Conservation (phyloP, 1,284 basidiomycete species). For the Trichosporon ovoides region DNA sequence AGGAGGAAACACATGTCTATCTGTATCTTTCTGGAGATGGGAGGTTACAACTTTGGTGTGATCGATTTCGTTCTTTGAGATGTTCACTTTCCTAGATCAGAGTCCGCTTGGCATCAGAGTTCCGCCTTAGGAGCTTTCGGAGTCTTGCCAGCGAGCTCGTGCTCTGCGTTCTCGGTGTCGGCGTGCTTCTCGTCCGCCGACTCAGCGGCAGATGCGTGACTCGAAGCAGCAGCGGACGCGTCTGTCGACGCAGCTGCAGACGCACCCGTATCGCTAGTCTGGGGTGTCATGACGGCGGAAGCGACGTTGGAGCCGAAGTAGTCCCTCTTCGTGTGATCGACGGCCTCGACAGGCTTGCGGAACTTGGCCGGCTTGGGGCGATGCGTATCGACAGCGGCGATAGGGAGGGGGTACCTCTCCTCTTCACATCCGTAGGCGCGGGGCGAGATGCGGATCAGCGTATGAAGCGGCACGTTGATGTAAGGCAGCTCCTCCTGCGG, state of each 20-base stretch:
- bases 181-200: too few species aligned
- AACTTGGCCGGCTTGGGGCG: conserved; percentile 66
- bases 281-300: neutral
- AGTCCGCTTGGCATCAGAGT: too few species aligned
- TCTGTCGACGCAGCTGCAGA: neutral
- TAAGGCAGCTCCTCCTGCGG: conserved; percentile 93
- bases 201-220: too few species aligned
- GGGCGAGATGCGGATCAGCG: conserved; percentile 95
- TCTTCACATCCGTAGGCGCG: conserved; percentile 99
- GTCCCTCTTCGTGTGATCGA: conserved; percentile 16
- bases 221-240: too few species aligned
- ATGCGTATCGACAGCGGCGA: conserved; percentile 87
- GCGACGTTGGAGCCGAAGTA: conserved; percentile 13
- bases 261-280: neutral
- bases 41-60: too few species aligned
- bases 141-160: too few species aligned
- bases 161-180: too few species aligned
- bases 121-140: too few species aligned
- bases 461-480: conserved; percentile 94
- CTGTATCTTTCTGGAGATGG: too few species aligned
- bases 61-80: too few species aligned
- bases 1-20: too few species aligned
- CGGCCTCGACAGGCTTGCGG: conserved; percentile 7
- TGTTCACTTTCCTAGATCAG: too few species aligned
- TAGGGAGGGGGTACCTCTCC: conserved; percentile 79